phyloP scores from a whole-genome alignment of 306 rosid species.

The Vigna radiata region DNA sequence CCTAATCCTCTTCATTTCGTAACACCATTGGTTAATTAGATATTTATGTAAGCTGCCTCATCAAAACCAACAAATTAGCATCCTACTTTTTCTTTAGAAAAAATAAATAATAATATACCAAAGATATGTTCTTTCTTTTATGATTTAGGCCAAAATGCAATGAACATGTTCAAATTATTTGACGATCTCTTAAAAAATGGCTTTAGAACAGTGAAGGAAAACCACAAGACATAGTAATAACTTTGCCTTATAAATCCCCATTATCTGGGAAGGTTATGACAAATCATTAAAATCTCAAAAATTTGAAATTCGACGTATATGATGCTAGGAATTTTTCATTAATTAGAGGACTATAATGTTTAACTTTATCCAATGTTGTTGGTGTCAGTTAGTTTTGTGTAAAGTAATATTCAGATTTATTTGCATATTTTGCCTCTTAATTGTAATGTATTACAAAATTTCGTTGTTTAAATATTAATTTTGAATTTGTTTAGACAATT shows the following conservation, averaged over 20 bases:
- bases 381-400: no score
- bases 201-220: neutral
- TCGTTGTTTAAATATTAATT: no score
- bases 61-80: neutral
- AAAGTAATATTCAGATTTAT: no score
- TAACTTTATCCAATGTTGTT: no score
- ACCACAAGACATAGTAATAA: neutral
- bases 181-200: neutral
- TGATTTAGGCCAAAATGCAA: neutral
- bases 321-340: neutral
- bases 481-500: no score
- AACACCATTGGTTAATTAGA: neutral
- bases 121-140: neutral
- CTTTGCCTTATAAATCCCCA: neutral
- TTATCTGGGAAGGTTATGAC: neutral
- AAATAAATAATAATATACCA: neutral
- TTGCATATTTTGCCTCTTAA: no score
- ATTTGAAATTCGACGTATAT: neutral
- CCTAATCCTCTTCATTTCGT: slow-evolving; percentile 14
- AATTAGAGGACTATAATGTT: no score
- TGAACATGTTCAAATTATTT: neutral
- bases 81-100: neutral
- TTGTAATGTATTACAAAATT: no score
- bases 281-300: neutral
- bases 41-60: neutral